Evolutionary conservation across 78 protist species (phyloP), one percentile per base, ranked within the genome.

Genomic region (Polysphondylium violaceum): DNA sequence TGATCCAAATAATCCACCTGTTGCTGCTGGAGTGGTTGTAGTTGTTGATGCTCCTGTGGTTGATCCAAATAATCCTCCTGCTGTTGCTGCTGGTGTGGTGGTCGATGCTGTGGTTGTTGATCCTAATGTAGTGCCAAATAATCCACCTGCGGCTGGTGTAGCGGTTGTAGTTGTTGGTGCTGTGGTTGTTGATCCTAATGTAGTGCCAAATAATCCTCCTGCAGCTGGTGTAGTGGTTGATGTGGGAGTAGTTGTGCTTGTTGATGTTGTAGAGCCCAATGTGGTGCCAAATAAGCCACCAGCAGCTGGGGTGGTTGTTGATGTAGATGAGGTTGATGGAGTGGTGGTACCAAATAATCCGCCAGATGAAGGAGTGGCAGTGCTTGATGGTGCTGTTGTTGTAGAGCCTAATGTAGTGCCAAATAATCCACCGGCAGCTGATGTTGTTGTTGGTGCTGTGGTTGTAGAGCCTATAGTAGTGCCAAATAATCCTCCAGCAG

Each of bases 401-500:
- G 87, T 19, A 7, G 64, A 0, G 12, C 59, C 38, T 38, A 56
- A 0, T 35, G 68, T 23, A 29, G 27, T 12, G 1, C 75, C 75
- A 61, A 77, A 64, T 77, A 64, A 64, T 17, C 74, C 61, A 16
- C 75, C 87, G 11, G 63, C 16, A 9, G 76, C 35, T 47, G 76
- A 21, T 19, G 64, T 0, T 11, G 69, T 19, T 33, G 81, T 56
- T 29, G 67, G 35, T 5, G 73, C 51, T 19, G 73, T 5, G 23
- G 68, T 40, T 19, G 73, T 40, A 51, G 23, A 4, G 27, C 67
- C 25, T 47, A 74, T 14, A 47, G 87, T 0, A 29, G 31, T 43
- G 17, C 63, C 67, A 67, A 63, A 64, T 56, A 63, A 40, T 40
- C 89, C 89, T 14, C 64, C 78, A 65, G 89, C 27, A 5, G 69